Conservation (phyloP, 768 basidiomycete genomes). For the Obba rivulosa region DNA sequence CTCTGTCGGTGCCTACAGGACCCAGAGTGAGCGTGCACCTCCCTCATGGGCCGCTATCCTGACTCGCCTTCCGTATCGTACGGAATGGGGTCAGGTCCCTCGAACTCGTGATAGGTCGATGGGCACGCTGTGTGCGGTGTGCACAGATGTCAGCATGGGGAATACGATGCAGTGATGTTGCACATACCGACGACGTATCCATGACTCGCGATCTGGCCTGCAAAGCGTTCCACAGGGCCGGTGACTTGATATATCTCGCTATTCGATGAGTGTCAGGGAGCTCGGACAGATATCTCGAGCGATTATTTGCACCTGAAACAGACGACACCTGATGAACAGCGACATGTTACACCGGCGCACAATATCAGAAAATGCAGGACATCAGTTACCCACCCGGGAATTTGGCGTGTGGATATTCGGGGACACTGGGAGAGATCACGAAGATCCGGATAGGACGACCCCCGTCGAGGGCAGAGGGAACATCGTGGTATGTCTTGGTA, state of each 20-base stretch:
- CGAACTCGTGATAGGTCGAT: slow-evolving; percentile 88
- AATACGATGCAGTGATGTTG: not conserved
- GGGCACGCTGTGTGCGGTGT: slow-evolving; percentile 66
- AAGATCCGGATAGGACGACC: slow-evolving; percentile 74
- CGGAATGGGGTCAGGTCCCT: slow-evolving; percentile 80
- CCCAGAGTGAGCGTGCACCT: too few species aligned
- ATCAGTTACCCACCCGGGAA: slow-evolving; percentile 61
- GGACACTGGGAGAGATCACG: slow-evolving; percentile 72
- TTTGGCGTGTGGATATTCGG: slow-evolving; percentile 83
- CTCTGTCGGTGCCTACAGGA: slow-evolving; percentile 83
- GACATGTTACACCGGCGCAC: slow-evolving; percentile 58
- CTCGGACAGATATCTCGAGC: not conserved
- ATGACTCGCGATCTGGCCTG: slow-evolving; percentile 82
- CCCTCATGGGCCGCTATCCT: too few species aligned
- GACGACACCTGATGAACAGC: slow-evolving; percentile 73
- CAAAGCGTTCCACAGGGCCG: slow-evolving; percentile 94
- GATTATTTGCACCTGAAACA: slow-evolving; percentile 59
- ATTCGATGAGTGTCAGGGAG: not conserved
- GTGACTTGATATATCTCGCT: slow-evolving; percentile 97
- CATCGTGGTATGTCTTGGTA: slow-evolving; percentile 70
- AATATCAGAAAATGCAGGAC: not conserved
- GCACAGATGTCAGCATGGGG: not conserved
- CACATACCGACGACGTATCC: slow-evolving; percentile 75
- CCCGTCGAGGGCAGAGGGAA: slow-evolving; percentile 62
- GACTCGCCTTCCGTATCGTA: slow-evolving; percentile 77